Evolutionary conservation across 768 basidiomycete genomes (phyloP).

Genomic region (Rhodotorula sphaerocarpa): DNA sequence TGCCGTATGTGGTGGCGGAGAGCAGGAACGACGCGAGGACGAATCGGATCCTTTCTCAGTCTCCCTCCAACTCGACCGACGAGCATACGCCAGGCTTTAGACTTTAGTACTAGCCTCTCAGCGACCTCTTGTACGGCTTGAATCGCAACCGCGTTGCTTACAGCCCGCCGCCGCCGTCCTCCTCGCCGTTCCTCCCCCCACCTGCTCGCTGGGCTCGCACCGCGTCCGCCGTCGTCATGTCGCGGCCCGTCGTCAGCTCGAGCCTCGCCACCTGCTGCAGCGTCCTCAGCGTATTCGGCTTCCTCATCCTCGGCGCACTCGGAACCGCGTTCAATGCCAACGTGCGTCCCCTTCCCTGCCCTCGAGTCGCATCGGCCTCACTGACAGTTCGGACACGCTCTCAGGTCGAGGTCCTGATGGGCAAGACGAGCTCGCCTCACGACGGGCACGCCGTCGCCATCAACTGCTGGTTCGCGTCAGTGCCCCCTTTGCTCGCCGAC

Average conservation of each 20-base stretch:
- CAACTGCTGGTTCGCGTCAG: slow-evolving; percentile 33
- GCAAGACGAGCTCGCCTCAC: slow-evolving; percentile 16
- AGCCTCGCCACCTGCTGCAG: slow-evolving; percentile 27
- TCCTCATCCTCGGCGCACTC: slow-evolving; percentile 20
- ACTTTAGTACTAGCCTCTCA: too few relatives aligned
- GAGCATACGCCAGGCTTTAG: too few relatives aligned
- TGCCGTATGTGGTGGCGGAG: too few relatives aligned
- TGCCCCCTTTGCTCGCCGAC: background rate
- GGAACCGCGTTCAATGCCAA: slow-evolving; percentile 23
- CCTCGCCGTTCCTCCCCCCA: background rate
- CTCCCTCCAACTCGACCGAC: too few relatives aligned
- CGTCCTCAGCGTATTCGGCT: slow-evolving; percentile 25
- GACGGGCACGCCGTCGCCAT: slow-evolving; percentile 24
- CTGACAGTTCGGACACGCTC: background rate
- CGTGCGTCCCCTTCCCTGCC: background rate
- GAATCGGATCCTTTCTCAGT: too few relatives aligned
- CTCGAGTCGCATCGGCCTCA: background rate
- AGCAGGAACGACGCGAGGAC: too few relatives aligned
- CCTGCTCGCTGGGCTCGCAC: background rate
- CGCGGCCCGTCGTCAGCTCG: background rate
- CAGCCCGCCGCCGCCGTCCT: background rate
- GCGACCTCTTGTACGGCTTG: too few relatives aligned
- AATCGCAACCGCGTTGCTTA: background rate
- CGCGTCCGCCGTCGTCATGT: background rate
- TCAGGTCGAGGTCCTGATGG: slow-evolving; percentile 32